Conservation (phyloP, 1,284 basidiomycete genomes). For the Lentinula novae-zelandiae region DNA sequence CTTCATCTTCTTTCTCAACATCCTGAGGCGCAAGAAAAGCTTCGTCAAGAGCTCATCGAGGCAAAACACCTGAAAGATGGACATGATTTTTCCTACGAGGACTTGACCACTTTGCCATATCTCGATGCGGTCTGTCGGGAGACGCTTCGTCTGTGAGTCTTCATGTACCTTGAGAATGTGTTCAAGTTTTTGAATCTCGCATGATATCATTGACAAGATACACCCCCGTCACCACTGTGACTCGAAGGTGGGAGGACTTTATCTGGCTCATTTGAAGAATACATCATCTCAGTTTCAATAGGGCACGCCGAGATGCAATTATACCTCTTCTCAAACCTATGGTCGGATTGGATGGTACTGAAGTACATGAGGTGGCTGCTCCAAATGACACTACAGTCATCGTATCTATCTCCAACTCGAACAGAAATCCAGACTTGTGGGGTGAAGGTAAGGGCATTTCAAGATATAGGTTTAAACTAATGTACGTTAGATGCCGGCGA, state of each 20-base stretch:
- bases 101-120: conserved; percentile 20
- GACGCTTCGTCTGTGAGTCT: conserved; percentile 22
- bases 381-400: conserved; percentile 33
- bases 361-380: conserved; percentile 19
- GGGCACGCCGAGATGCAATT: conserved; percentile 20
- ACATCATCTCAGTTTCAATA: neutral
- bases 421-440: conserved; percentile 34
- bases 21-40: conserved; percentile 12
- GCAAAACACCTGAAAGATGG: conserved; percentile 11
- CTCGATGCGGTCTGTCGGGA: conserved; percentile 23
- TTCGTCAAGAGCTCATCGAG: conserved; percentile 10
- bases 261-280: neutral
- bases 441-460: conserved; percentile 17
- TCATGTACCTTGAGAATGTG: no score
- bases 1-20: conserved; percentile 22
- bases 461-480: neutral
- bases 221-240: neutral
- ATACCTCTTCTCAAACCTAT: conserved; percentile 24
- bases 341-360: conserved; percentile 21
- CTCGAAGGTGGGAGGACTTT: neutral
- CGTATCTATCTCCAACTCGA: conserved; percentile 35
- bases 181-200: neutral
- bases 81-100: conserved; percentile 17
- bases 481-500: conserved; percentile 24
- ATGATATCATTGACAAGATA: neutral